Percentiles rank a stretch among this genome's conserved stretches.
Evolutionary conservation across 176 grass and related monocot genomes (phyloP).

Genomic region (Chloris gayana): DNA sequence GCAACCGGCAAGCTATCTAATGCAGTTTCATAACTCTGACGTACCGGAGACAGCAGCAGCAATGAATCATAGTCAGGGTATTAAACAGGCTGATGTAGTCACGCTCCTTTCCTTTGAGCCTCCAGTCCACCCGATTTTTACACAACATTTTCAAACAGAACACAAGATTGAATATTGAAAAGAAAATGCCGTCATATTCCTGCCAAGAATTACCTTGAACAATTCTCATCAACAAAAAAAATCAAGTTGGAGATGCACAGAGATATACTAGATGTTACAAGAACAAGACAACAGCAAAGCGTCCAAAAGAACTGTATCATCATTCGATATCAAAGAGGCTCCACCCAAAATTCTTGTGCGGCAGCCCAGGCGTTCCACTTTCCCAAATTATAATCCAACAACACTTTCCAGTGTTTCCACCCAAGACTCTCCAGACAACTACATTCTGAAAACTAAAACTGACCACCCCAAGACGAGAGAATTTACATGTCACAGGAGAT

Average conservation of each 20-base stretch:
- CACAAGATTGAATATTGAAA: not conserved
- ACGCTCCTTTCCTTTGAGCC: not conserved
- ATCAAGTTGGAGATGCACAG: not conserved
- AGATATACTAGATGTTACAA: not conserved
- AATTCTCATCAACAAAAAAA: not conserved
- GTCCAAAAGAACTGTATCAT: not conserved
- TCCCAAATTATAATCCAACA: constrained; percentile 16
- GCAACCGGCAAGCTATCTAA: constrained; percentile 12
- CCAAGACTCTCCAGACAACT: too few species aligned
- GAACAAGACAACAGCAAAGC: not conserved
- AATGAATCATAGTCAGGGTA: constrained; percentile 31
- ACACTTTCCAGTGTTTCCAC: too few species aligned
- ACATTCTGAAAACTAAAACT: constrained; percentile 6
- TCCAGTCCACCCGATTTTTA: not conserved
- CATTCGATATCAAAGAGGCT: constrained; percentile 1
- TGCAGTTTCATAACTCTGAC: constrained; percentile 24
- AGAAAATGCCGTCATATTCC: too few species aligned
- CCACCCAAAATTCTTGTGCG: not conserved
- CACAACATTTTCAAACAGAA: not conserved
- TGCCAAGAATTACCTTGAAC: not conserved
- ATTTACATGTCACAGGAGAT: constrained; percentile 36
- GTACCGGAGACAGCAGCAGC: constrained; percentile 22
- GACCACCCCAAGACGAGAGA: constrained; percentile 12
- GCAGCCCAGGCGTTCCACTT: constrained; percentile 14
- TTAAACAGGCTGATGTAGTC: constrained; percentile 4